These are phyloP conservation scores for Priceomyces melissophilus DNA, from an alignment of 805 yeast species.

Conservation along the genomic window DNA sequence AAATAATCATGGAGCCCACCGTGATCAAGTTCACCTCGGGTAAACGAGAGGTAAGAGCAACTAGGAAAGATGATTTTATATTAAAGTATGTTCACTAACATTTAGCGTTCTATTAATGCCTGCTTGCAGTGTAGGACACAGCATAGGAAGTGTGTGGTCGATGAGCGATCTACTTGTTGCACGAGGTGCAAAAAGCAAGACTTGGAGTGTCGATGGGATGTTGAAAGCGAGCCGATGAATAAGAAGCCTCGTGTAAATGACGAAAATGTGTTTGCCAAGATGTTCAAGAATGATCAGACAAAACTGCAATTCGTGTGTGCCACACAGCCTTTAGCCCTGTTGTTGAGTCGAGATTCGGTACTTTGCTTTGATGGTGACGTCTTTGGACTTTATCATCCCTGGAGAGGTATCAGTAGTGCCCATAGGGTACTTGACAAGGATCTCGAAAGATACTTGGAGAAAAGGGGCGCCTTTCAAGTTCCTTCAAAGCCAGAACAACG, in stretches of 20 bases:
- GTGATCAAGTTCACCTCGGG: no score
- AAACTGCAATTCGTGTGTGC: constrained; percentile 25
- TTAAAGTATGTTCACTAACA: no score
- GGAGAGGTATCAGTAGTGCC: constrained; percentile 21
- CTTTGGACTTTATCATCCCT: constrained; percentile 25
- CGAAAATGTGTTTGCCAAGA: constrained; percentile 21
- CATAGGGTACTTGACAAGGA: constrained; percentile 17
- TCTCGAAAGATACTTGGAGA: constrained; percentile 15
- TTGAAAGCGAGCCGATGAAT: constrained; percentile 8
- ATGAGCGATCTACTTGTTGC: constrained; percentile 4
- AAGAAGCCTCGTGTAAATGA: constrained; percentile 10
- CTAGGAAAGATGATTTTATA: no score
- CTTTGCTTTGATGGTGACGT: constrained; percentile 26
- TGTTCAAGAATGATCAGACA: constrained; percentile 13
- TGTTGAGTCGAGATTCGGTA: constrained; percentile 26
- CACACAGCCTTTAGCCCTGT: constrained; percentile 28
- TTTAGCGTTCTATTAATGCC: constrained; percentile 14
- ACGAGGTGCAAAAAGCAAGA: constrained; percentile 14
- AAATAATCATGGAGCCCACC: no score
- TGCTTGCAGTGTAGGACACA: constrained; percentile 20
- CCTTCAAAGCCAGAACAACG: constrained; percentile 18
- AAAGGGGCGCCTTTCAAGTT: constrained; percentile 19
- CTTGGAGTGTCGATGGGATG: constrained; percentile 4
- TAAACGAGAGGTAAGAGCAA: neutral
- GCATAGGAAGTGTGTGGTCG: constrained; percentile 11